Evolutionary conservation across 176 grass and related monocot genomes (phyloP), one percentile per base, ranked within the genome.

Genomic region (Oryza meyeriana): DNA sequence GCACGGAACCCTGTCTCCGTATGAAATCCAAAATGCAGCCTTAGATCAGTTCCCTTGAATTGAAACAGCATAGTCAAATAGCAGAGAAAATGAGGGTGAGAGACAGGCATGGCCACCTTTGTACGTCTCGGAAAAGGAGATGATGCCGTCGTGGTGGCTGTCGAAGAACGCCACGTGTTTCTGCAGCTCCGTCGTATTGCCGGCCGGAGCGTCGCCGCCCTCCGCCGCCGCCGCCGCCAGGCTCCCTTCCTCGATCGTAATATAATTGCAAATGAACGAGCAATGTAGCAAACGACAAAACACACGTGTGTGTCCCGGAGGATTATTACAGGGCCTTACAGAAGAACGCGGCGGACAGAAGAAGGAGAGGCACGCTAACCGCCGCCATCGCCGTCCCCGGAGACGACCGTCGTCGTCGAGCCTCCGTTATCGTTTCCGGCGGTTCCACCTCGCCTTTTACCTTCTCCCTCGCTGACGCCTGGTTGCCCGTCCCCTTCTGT

Each of bases 131-230:
- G 81, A 75, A 7, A 87, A 87, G 82, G 93, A 83, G 83, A 97
- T 39, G 85, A 97, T 31, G 26, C 90, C 94, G 52, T 97, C 85
- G 2, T 89, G 90, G 85, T 97, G 78, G 45, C 61, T 14, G 73
- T 97, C 92, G 84, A 97, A 97, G 81, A 90, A 97, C 30, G 69
- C 85, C 40, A 84, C 92, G 76, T 97, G 94, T 80, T 91, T 85
- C 84, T 97, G 80, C 71, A 97, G 85, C 20, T 36, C 85, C 41
- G 94, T 97, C 88, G 55, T 28, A 6, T 26, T 26, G 62, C 6
- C 81, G 12, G 1, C 75, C 32, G 32, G 32, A 33, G 32, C 32
- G 32, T 33, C 32, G 32, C 32, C 32, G 32, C 32, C 32, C 3
- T 1, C 32, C 32, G 32, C n/a, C 2, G 45, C 75, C 12, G 36